These are phyloP conservation scores for Diplodia intermedia DNA, from an alignment of 2,329 filamentous ascomycete species.

Conservation along the genomic window DNA sequence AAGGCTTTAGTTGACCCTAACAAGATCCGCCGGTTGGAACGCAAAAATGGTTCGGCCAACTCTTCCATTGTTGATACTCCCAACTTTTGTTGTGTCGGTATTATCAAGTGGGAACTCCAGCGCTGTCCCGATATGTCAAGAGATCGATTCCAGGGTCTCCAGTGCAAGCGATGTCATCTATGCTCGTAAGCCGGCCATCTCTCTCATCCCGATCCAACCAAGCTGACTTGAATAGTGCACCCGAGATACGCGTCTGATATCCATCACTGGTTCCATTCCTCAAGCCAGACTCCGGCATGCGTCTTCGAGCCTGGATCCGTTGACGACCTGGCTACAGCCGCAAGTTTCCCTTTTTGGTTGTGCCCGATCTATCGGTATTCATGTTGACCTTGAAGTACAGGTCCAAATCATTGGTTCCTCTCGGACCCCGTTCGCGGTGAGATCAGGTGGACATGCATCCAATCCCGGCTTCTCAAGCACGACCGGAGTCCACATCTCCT, in stretches of 20 bases:
- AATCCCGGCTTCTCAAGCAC: slow-evolving; percentile 23
- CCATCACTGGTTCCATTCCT: slow-evolving; percentile 18
- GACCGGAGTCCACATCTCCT: slow-evolving; percentile 22
- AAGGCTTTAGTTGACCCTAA: neutral
- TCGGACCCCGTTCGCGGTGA: slow-evolving; percentile 1
- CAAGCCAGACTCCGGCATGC: slow-evolving; percentile 18
- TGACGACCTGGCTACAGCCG: neutral
- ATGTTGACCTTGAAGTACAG: neutral
- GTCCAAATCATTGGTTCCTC: neutral
- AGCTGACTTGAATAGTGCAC: neutral
- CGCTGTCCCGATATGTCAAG: neutral
- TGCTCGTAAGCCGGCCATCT: neutral
- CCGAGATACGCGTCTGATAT: neutral
- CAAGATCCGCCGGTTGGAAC: neutral
- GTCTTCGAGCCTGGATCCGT: slow-evolving; percentile 13
- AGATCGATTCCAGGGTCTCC: neutral
- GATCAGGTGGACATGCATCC: slow-evolving; percentile 17
- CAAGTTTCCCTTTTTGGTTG: neutral
- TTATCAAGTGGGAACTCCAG: neutral
- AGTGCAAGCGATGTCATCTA: slow-evolving; percentile 14
- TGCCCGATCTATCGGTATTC: neutral
- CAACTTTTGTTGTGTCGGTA: neutral
- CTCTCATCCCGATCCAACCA: neutral
- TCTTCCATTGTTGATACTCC: neutral
- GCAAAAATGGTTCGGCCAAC: neutral